These are phyloP conservation scores for Limtongia smithiae DNA, from an alignment of 805 yeast species.

Conservation along the genomic window DNA sequence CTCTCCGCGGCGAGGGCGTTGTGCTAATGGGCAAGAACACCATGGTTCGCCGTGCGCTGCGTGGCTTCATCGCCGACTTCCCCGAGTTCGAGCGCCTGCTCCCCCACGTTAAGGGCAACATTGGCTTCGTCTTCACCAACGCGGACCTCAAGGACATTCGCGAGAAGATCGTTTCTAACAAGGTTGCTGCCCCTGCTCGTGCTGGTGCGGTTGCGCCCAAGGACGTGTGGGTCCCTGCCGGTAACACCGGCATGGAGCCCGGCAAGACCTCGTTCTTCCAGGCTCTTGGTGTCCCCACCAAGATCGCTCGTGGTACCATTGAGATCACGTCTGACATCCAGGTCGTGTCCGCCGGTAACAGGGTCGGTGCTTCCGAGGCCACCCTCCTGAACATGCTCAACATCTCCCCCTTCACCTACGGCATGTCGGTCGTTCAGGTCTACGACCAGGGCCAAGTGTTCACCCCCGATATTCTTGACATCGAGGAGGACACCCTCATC, in stretches of 20 bases:
- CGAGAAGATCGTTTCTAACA: slow-evolving; percentile 82
- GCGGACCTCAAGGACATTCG: slow-evolving; percentile 86
- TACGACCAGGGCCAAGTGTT: slow-evolving; percentile 98
- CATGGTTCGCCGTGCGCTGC: slow-evolving; percentile 99
- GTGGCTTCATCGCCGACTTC: slow-evolving; percentile 88
- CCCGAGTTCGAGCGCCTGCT: slow-evolving; percentile 94
- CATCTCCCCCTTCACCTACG: slow-evolving; percentile 99
- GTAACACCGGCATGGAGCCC: slow-evolving; percentile 99
- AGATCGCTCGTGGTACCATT: slow-evolving; percentile 99
- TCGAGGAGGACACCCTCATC: slow-evolving; percentile 95
- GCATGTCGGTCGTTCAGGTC: slow-evolving; percentile 94
- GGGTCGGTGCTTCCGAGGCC: slow-evolving; percentile 99
- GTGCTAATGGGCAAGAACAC: slow-evolving; percentile 99
- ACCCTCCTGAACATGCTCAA: slow-evolving; percentile 97
- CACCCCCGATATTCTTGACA: slow-evolving; percentile 95
- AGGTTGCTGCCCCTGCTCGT: slow-evolving; percentile 99
- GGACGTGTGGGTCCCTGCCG: slow-evolving; percentile 97
- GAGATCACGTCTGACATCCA: slow-evolving; percentile 96
- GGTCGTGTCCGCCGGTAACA: slow-evolving; percentile 79
- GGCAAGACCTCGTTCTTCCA: slow-evolving; percentile 99
- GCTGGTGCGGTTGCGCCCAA: slow-evolving; percentile 99
- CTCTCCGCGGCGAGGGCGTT: slow-evolving; percentile 90
- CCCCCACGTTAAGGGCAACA: slow-evolving; percentile 95
- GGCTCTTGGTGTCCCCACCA: slow-evolving; percentile 99
- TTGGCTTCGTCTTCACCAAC: slow-evolving; percentile 99